Evolutionary conservation across 208 protist genomes (phyloP).

Genomic region (Trypanosoma rangeli): DNA sequence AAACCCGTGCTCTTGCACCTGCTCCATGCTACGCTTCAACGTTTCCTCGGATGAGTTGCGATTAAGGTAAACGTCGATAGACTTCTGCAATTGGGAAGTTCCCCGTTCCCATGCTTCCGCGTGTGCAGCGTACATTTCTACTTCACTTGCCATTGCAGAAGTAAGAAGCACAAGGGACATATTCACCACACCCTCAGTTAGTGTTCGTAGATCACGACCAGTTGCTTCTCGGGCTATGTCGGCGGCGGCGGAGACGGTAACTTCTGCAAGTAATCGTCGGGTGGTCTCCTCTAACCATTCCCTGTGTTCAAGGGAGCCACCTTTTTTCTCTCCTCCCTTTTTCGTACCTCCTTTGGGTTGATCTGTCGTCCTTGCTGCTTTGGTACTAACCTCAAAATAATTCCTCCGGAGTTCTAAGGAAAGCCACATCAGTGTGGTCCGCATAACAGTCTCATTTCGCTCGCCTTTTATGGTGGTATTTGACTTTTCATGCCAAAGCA

Average conservation of each 20-base stretch:
- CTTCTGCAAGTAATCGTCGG: slow-evolving; percentile 1
- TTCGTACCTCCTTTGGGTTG: slow-evolving; percentile 8
- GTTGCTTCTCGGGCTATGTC: not conserved
- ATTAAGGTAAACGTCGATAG: slow-evolving; percentile 1
- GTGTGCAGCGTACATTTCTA: not conserved
- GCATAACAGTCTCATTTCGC: slow-evolving; percentile 2
- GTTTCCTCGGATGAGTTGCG: slow-evolving; percentile 3
- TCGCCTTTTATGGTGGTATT: not conserved
- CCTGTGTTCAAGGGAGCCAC: slow-evolving; percentile 2
- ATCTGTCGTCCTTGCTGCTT: not conserved
- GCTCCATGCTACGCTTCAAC: not conserved
- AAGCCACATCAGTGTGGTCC: slow-evolving; percentile 16
- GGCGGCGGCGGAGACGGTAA: slow-evolving; percentile 12
- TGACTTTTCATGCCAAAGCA: slow-evolving; percentile 3
- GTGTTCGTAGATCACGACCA: slow-evolving; percentile 6
- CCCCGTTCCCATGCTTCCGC: slow-evolving; percentile 17
- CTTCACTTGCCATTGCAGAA: slow-evolving; percentile 6
- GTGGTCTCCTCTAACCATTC: slow-evolving; percentile 27
- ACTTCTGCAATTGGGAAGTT: slow-evolving; percentile 2
- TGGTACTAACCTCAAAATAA: slow-evolving; percentile 11
- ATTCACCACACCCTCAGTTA: slow-evolving; percentile 22
- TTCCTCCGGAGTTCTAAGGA: slow-evolving; percentile 16
- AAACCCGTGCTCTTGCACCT: slow-evolving; percentile 5
- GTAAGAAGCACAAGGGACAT: slow-evolving; percentile 22
- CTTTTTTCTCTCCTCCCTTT: slow-evolving; percentile 3